Evolutionary conservation across 495 filamentous ascomycete genomes (phyloP), one percentile per base, ranked within the genome.

Genomic region (Aspergillus mulundensis): DNA sequence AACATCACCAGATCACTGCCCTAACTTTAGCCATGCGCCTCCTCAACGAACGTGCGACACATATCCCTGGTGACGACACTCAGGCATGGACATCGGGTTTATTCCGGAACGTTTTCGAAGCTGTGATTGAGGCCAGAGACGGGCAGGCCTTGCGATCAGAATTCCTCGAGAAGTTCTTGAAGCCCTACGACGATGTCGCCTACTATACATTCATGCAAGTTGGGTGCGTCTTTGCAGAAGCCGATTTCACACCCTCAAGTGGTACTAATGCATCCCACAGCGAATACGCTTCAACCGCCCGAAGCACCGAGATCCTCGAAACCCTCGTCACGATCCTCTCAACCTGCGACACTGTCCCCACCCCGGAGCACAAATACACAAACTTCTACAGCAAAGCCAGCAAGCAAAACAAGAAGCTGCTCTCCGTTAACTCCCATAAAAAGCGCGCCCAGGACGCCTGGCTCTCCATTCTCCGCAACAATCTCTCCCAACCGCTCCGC

Each of bases 1-100:
- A 49, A 70, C 7, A 14, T 47, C 8, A 57, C 21, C 66, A 83
- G 68, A 73, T 77, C 45, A 86, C 83, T 38, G 86, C 85, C 41
- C 69, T 97, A 57, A 87, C 84, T 1, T 70, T 97, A 30, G 79
- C 86, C 41, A 93, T 96, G 91, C 84, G 88, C 43, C 66, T 97
- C 12, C 65, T 95, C 52, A 91, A 92, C 71, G 85, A 85, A 57
- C 87, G 91, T 64, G 79, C 82, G 16, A 80, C 81, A 45, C 76
- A 88, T 66, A 67, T 85, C 25, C 75, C 78, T 46, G 75, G 76
- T 32, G 80, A 78, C 7, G 79, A 84, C 16, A 85, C 87, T 50
- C 77, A 81, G 51, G 76, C 74, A 16, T 95, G 92, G 73, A 82
- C 83, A 1, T 77, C 75, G 3, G 71, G 67, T 8, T 77, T 87